phyloP scores from a whole-genome alignment of 495 filamentous ascomycete species.

The Tuber indicum region DNA sequence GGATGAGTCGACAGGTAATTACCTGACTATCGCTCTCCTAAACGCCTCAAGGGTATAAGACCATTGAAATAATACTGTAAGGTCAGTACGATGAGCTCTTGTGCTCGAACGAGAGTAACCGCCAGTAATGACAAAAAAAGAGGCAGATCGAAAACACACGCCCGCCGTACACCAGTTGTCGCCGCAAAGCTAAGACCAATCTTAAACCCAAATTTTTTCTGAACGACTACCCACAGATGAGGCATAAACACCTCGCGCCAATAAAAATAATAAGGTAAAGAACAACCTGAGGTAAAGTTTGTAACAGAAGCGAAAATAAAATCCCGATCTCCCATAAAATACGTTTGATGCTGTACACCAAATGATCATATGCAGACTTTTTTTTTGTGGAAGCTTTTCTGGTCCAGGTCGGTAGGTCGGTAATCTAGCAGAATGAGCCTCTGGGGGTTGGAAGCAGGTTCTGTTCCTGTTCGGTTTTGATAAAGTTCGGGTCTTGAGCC shows the following conservation, averaged over 20 bases:
- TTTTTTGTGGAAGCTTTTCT: neutral
- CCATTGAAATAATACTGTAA: neutral
- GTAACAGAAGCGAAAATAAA: conserved; percentile 32
- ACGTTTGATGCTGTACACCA: conserved; percentile 31
- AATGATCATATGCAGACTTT: conserved; percentile 9
- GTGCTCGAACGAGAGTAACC: neutral
- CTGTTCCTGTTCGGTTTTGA: conserved; percentile 39
- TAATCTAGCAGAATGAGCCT: conserved; percentile 35
- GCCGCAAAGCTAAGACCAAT: conserved; percentile 40
- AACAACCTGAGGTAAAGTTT: conserved; percentile 34
- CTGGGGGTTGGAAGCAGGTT: conserved; percentile 37
- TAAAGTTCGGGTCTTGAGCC: conserved; percentile 31
- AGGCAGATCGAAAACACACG: conserved; percentile 33
- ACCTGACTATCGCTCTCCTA: neutral
- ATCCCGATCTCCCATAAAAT: conserved; percentile 29
- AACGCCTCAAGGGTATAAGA: neutral
- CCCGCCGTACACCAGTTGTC: conserved; percentile 37
- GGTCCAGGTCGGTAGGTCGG: neutral
- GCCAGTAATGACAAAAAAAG: conserved; percentile 32
- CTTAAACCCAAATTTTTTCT: conserved; percentile 37
- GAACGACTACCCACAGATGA: conserved; percentile 32
- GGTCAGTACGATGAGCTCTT: neutral
- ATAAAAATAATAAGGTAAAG: conserved; percentile 30
- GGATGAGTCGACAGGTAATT: neutral
- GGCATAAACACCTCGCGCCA: conserved; percentile 16